These are phyloP conservation scores for Salicornia ramosissima DNA, from an alignment of 148 eudicot species.

Conservation along the genomic window DNA sequence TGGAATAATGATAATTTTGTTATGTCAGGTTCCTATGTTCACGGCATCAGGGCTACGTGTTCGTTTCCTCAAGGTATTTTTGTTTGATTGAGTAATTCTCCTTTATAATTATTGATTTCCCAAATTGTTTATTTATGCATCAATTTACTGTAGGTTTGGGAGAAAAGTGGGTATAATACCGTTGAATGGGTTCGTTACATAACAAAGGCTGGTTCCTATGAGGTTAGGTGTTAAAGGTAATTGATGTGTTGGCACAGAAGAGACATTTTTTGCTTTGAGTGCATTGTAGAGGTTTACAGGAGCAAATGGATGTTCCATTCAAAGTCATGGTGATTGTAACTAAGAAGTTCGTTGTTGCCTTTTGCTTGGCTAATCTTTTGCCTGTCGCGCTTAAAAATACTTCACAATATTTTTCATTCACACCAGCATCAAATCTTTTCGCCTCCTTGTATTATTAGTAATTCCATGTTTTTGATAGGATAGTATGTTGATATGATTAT, in stretches of 20 bases:
- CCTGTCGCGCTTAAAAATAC: conserved; percentile 1
- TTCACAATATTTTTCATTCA: neutral
- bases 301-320: neutral
- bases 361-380: conserved; percentile 10
- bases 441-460: conserved; percentile 17
- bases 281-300: conserved; percentile 11
- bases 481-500: conserved; percentile 35
- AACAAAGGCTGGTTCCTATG: conserved; percentile 93
- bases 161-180: conserved; percentile 93
- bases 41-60: conserved; percentile 98
- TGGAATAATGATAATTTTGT: conserved; percentile 4
- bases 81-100: neutral
- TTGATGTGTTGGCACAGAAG: neutral
- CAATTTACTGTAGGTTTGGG: conserved; percentile 63
- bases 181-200: conserved; percentile 99
- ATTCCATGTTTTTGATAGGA: conserved; percentile 24
- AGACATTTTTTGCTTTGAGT: conserved; percentile 8
- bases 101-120: neutral
- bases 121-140: neutral
- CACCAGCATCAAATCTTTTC: conserved; percentile 3
- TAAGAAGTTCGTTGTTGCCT: conserved; percentile 13
- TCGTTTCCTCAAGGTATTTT: conserved; percentile 82
- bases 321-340: neutral
- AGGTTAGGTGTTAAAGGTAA: conserved; percentile 45
- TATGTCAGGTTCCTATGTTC: conserved; percentile 92